Conservation (phyloP, 768 basidiomycete genomes). For the Obba rivulosa region DNA sequence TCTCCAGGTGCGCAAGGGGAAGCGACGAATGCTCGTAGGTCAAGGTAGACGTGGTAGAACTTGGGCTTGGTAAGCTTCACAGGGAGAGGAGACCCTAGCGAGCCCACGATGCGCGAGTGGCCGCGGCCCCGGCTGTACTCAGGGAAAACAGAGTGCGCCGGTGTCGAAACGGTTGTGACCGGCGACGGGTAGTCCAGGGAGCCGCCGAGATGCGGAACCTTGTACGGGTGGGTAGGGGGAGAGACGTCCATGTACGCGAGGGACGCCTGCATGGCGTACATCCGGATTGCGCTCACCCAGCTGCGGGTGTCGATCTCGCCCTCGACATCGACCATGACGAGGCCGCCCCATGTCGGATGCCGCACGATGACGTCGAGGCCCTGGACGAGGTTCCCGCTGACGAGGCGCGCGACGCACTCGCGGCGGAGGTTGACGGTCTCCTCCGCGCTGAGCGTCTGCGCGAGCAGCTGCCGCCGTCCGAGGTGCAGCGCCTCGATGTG, state of each 20-base stretch:
- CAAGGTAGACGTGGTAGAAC: slow-evolving; percentile 88
- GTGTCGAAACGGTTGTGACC: slow-evolving; percentile 41
- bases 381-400: slow-evolving; percentile 87
- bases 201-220: slow-evolving; percentile 29
- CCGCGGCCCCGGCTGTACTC: slow-evolving; percentile 39
- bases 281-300: slow-evolving; percentile 85
- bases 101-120: slow-evolving; percentile 27
- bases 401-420: slow-evolving; percentile 84
- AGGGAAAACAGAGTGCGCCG: slow-evolving; percentile 59
- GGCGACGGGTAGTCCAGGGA: slow-evolving; percentile 41
- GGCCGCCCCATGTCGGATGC: slow-evolving; percentile 84
- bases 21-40: slow-evolving; percentile 89
- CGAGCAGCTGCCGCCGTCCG: slow-evolving; percentile 85
- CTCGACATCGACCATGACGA: slow-evolving; percentile 88
- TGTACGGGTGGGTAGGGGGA: slow-evolving; percentile 25
- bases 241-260: slow-evolving; percentile 70
- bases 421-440: slow-evolving; percentile 77
- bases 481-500: slow-evolving; percentile 90
- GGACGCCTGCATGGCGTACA: slow-evolving; percentile 86
- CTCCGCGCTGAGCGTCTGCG: slow-evolving; percentile 80
- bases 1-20: slow-evolving; percentile 88
- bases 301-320: slow-evolving; percentile 74
- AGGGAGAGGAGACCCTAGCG: slow-evolving; percentile 26
- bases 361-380: slow-evolving; percentile 94
- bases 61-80: slow-evolving; percentile 35